phyloP scores from a whole-genome alignment of 805 yeast species.

The Barnettozyma vustinii region DNA sequence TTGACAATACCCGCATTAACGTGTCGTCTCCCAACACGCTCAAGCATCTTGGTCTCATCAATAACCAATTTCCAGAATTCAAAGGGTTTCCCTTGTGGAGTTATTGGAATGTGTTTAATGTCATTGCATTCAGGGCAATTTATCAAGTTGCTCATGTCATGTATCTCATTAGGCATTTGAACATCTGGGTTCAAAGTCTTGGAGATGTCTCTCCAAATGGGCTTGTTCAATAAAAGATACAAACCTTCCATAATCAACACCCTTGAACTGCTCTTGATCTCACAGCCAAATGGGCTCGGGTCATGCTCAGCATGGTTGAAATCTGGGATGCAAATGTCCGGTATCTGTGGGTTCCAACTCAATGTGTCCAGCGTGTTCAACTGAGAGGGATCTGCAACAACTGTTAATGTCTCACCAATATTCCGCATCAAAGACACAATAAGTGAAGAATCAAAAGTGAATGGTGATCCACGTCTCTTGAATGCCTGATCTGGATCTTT shows the following conservation, averaged over 20 bases:
- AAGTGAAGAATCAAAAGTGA: constrained; percentile 59
- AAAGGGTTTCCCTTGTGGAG: constrained; percentile 24
- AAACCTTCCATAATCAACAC: constrained; percentile 18
- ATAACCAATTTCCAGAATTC: constrained; percentile 50
- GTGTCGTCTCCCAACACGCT: constrained; percentile 66
- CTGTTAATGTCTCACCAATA: constrained; percentile 13
- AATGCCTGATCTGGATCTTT: constrained; percentile 53
- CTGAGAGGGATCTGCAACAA: constrained; percentile 1
- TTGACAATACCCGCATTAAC: constrained; percentile 47
- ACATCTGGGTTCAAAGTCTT: constrained; percentile 26
- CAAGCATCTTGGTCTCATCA: constrained; percentile 39
- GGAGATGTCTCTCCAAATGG: constrained; percentile 31
- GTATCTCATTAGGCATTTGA: background rate
- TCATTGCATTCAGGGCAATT: background rate
- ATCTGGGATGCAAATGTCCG: constrained; percentile 33
- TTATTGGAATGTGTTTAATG: constrained; percentile 10
- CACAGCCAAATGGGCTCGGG: constrained; percentile 10
- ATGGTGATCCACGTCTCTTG: constrained; percentile 75
- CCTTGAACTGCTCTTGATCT: constrained; percentile 10
- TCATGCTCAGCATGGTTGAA: constrained; percentile 17
- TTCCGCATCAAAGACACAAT: constrained; percentile 11
- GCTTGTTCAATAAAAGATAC: constrained; percentile 14
- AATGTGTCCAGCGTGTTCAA: constrained; percentile 12
- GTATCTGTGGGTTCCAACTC: constrained; percentile 17
- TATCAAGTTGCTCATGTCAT: background rate